phyloP scores from a whole-genome alignment of 2,329 filamentous ascomycete species.

The Rutstroemia sydowiana region DNA sequence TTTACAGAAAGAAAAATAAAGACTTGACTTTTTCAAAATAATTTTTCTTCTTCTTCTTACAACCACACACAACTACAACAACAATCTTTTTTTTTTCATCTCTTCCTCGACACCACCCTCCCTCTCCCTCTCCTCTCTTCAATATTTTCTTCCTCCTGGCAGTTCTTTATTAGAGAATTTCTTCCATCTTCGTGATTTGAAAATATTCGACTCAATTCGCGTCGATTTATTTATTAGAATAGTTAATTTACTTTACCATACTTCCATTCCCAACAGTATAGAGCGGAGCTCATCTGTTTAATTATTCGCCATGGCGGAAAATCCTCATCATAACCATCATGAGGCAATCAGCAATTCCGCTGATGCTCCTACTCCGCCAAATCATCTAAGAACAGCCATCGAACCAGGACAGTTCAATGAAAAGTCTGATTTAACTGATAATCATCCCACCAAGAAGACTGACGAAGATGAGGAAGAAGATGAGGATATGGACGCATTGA shows the following conservation, averaged over 20 bases:
- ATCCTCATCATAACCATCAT: too few species aligned
- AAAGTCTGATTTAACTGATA: constrained; percentile 38
- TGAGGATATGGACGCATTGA: constrained; percentile 79
- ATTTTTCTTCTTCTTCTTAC: too few species aligned
- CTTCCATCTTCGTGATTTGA: too few species aligned
- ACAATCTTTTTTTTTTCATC: too few species aligned
- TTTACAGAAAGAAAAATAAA: too few species aligned
- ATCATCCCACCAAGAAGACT: constrained; percentile 25
- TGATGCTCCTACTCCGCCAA: constrained; percentile 18
- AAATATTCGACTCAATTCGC: background rate
- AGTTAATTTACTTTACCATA: background rate
- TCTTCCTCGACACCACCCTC: too few species aligned
- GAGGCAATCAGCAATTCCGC: too few species aligned
- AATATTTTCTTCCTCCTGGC: too few species aligned
- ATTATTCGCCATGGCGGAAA: constrained; percentile 20
- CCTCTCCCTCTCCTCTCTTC: too few species aligned
- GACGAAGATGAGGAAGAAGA: constrained; percentile 60
- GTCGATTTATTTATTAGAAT: background rate
- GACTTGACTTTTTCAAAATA: too few species aligned
- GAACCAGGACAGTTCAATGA: constrained; percentile 59
- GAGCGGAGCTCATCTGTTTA: constrained; percentile 15
- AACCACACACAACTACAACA: too few species aligned
- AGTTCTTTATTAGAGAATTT: too few species aligned
- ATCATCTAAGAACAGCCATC: constrained; percentile 52
- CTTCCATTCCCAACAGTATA: background rate